phyloP scores from a whole-genome alignment of 1,284 basidiomycete species.

The Paramarasmius palmivorus region DNA sequence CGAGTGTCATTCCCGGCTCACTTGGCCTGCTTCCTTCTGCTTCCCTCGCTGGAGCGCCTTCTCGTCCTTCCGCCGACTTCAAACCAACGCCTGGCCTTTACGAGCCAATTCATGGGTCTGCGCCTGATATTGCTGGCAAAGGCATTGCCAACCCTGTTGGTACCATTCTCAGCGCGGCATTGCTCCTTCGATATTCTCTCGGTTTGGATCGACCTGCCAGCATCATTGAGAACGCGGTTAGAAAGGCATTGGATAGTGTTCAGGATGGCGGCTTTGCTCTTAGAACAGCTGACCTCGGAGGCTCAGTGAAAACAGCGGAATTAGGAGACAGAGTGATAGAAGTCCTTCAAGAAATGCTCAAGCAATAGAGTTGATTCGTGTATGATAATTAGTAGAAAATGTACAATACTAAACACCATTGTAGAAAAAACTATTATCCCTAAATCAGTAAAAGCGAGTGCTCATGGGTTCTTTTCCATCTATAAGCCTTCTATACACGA shows the following conservation, averaged over 20 bases:
- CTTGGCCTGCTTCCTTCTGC: slow-evolving; percentile 96
- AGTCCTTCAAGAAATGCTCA: slow-evolving; percentile 68
- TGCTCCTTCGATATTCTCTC: slow-evolving; percentile 95
- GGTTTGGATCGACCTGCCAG: slow-evolving; percentile 82
- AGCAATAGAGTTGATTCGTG: slow-evolving; percentile 16
- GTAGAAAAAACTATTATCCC: background rate
- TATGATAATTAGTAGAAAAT: background rate
- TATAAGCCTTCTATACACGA: slow-evolving; percentile 39
- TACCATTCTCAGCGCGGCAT: slow-evolving; percentile 94
- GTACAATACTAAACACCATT: background rate
- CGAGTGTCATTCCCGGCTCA: slow-evolving; percentile 96
- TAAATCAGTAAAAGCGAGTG: slow-evolving; percentile 34
- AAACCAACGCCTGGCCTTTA: slow-evolving; percentile 85
- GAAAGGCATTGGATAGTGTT: slow-evolving; percentile 81
- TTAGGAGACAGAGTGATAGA: slow-evolving; percentile 87
- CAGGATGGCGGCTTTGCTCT: slow-evolving; percentile 77
- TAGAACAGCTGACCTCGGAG: slow-evolving; percentile 89
- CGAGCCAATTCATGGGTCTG: slow-evolving; percentile 95
- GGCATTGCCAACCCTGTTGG: slow-evolving; percentile 98
- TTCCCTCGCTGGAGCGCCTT: slow-evolving; percentile 90
- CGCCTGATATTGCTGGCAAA: slow-evolving; percentile 94
- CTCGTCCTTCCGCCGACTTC: slow-evolving; percentile 68
- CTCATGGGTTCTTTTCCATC: slow-evolving; percentile 40
- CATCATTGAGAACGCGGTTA: slow-evolving; percentile 87
- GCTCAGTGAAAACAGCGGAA: slow-evolving; percentile 72